phyloP scores from a whole-genome alignment of 2,329 filamentous ascomycete species.

The Beauveria sp. region DNA sequence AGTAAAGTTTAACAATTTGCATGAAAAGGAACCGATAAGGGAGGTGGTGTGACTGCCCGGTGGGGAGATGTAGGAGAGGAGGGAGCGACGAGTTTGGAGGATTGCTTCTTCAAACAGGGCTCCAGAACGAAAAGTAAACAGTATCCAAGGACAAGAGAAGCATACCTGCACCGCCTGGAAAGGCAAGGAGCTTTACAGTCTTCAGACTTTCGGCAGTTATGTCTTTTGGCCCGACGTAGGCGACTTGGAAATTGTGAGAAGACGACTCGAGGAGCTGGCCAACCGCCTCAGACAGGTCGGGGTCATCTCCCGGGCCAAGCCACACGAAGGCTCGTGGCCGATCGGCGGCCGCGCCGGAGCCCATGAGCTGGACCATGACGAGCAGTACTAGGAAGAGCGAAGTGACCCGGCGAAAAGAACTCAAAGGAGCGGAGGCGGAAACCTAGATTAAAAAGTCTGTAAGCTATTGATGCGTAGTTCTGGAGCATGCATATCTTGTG shows the following conservation, averaged over 20 bases:
- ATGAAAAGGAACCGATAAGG: background rate
- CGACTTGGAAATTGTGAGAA: slow-evolving; percentile 15
- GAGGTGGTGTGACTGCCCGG: background rate
- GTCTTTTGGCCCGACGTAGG: slow-evolving; percentile 15
- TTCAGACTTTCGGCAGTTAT: slow-evolving; percentile 13
- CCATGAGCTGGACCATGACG: slow-evolving; percentile 2
- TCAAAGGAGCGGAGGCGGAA: background rate
- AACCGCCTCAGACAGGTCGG: slow-evolving; percentile 16
- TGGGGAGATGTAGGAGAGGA: background rate
- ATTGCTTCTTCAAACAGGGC: background rate
- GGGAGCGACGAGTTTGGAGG: background rate
- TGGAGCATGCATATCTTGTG: background rate
- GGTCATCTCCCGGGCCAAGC: slow-evolving; percentile 15
- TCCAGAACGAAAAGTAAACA: background rate
- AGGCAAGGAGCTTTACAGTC: slow-evolving; percentile 14
- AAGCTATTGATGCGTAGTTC: background rate
- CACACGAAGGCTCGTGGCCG: slow-evolving; percentile 16
- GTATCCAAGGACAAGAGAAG: background rate
- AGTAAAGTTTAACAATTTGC: background rate
- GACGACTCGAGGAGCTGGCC: slow-evolving; percentile 16
- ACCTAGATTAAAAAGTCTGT: background rate
- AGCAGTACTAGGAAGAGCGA: background rate
- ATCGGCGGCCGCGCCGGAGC: background rate
- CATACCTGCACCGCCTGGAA: slow-evolving; percentile 17
- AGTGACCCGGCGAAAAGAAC: background rate